Evolutionary conservation across 306 rosid genomes (phyloP), one percentile per base, ranked within the genome.

Genomic region (Lablab purpureus): DNA sequence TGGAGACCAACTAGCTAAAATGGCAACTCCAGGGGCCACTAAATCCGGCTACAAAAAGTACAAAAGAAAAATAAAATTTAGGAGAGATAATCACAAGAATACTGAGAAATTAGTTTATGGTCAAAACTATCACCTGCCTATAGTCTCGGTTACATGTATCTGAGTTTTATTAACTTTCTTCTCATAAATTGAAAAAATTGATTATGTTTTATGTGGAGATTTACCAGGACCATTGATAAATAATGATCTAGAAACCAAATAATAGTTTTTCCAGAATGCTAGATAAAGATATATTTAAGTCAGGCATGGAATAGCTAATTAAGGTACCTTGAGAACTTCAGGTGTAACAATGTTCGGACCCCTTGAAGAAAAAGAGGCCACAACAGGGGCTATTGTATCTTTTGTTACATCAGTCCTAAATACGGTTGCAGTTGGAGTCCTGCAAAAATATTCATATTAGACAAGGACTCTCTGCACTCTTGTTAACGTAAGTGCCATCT

Each of bases 1-100:
- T 12, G 87, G 84, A 78, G 87, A 41, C 90, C 90, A 87, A 13
- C 78, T 80, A 10, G 89, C 87, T 1, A 86, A 72, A 86, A 86
- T 86, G 2, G 73, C 50, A 68, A 74, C 80, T 64, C 91, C 89
- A 0, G 89, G 91, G 17, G 89, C 89, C 13, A 75, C 71, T 18
- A 82, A 68, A 73, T 83, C 86, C 4, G 83, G 80, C 86, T 83
- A 54, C 65, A 47, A 34, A 25, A 62, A 41, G 3, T 62, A 19
- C 2, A 30, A 13, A 10, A 37, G 27, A 17, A 6, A 9, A 55
- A 21, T 0, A 12, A 10, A 15, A 11, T 56, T 21, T 56, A 62
- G 1, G 5, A 62, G 10, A 59, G 40, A 59, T 12, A 13, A 27
- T 55, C 63, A 23, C 15, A 2, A 21, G 17, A 56, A 56, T 23